A percentile compares a stretch with the other conserved stretches of the same genome.
These are phyloP conservation scores for Trifolium dubium DNA, from an alignment of 306 rosid genomes.

Conservation along the genomic window DNA sequence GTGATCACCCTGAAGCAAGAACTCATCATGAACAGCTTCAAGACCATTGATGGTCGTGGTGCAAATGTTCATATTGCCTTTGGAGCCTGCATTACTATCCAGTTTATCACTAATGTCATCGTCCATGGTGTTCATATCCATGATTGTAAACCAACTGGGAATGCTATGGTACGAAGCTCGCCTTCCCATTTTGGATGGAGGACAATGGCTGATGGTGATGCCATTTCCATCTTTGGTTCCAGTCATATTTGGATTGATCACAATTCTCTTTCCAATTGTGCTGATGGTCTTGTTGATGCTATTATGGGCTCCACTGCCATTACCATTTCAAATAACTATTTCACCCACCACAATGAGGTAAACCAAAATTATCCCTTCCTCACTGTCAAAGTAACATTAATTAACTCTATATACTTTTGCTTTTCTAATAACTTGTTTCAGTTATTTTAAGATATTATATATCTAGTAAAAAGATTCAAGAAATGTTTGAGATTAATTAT, in stretches of 20 bases:
- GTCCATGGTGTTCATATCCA: constrained; percentile 90
- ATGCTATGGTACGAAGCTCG: constrained; percentile 96
- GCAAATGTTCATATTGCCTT: constrained; percentile 84
- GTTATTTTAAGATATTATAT: not conserved
- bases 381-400: not conserved
- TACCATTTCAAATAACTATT: constrained; percentile 87
- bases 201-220: constrained; percentile 93
- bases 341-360: constrained; percentile 96
- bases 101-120: constrained; percentile 80
- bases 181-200: constrained; percentile 96
- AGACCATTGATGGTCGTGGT: constrained; percentile 93
- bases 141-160: constrained; percentile 87
- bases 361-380: not conserved
- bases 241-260: constrained; percentile 96
- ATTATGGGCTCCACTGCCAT: constrained; percentile 92
- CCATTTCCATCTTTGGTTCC: constrained; percentile 74
- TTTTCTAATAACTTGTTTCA: not conserved
- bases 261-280: constrained; percentile 79
- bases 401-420: not conserved
- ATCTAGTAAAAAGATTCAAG: not conserved
- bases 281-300: constrained; percentile 94
- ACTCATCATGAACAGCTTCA: constrained; percentile 93
- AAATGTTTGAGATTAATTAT: not conserved
- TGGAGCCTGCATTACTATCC: constrained; percentile 90
- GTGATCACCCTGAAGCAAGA: constrained; percentile 90